Percentiles rank a stretch among this genome's conserved stretches.
These are phyloP conservation scores for Carnegiea gigantea DNA, from an alignment of 179 eudicot genomes.

Conservation along the genomic window DNA sequence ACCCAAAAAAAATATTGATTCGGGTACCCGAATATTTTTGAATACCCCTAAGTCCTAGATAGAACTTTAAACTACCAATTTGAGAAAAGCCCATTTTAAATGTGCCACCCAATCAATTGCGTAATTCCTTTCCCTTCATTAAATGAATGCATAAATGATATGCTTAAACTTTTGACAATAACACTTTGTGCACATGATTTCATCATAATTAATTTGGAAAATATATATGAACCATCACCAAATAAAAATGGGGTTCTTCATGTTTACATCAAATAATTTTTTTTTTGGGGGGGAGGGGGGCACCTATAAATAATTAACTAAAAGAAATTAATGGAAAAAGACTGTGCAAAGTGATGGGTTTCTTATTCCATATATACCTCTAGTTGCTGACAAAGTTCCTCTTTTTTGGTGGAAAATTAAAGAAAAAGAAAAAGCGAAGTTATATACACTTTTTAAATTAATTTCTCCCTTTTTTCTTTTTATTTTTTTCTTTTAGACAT, in stretches of 20 bases:
- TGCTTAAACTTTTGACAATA: too few relatives aligned
- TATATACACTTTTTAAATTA: neutral
- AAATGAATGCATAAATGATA: too few relatives aligned
- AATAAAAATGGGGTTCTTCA: neutral
- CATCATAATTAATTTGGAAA: too few relatives aligned
- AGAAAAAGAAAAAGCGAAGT: neutral
- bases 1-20: too few relatives aligned
- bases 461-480: neutral
- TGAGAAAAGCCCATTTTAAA: too few relatives aligned
- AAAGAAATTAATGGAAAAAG: neutral
- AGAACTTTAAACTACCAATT: too few relatives aligned
- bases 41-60: too few relatives aligned
- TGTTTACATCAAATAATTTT: neutral
- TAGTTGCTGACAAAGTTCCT: slow-evolving; percentile 12
- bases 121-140: too few relatives aligned
- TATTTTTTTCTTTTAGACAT: neutral
- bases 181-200: neutral
- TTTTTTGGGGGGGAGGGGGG: neutral
- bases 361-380: neutral
- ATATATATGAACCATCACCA: neutral
- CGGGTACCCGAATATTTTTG: too few relatives aligned
- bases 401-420: neutral
- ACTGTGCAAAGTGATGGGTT: neutral
- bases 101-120: too few relatives aligned
- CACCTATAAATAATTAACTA: neutral